A percentile compares a stretch with the other conserved stretches of the same genome.
phyloP scores from a whole-genome alignment of 2,329 filamentous ascomycete genomes.

The Aspergillus felis region DNA sequence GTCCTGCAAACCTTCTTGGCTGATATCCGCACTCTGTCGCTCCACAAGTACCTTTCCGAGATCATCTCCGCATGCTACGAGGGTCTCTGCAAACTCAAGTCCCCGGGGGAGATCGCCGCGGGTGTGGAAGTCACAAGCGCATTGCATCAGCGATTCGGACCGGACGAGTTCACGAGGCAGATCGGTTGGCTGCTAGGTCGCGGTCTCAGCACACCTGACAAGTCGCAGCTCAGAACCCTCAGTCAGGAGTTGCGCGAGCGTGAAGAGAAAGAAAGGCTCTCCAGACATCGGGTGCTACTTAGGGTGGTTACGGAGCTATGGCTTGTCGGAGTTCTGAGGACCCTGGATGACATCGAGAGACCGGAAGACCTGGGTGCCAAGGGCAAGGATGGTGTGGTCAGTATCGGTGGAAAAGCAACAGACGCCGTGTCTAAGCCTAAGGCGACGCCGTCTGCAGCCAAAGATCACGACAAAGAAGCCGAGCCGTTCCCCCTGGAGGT shows the following conservation, averaged over 20 bases:
- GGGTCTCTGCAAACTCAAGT: constrained; percentile 86
- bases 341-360: constrained; percentile 65
- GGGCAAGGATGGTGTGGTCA: constrained; percentile 49
- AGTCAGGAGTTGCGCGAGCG: constrained; percentile 80
- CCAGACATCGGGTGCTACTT: constrained; percentile 78
- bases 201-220: constrained; percentile 87
- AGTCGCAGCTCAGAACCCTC: constrained; percentile 72
- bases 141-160: constrained; percentile 92
- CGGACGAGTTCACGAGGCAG: constrained; percentile 83
- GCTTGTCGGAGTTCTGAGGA: constrained; percentile 84
- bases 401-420: constrained; percentile 41
- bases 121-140: constrained; percentile 91
- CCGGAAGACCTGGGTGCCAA: constrained; percentile 58
- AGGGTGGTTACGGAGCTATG: constrained; percentile 93
- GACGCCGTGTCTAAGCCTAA: constrained; percentile 61
- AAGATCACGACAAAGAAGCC: constrained; percentile 62
- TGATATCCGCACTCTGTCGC: constrained; percentile 83
- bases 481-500: constrained; percentile 97
- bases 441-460: constrained; percentile 53
- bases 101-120: constrained; percentile 83
- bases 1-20: constrained; percentile 80
- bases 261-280: constrained; percentile 90
- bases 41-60: constrained; percentile 95
- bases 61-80: constrained; percentile 96
- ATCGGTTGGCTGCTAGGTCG: constrained; percentile 90